Evolutionary conservation across 1,284 basidiomycete genomes (phyloP).

Genomic region (Heimioporus retisporus): DNA sequence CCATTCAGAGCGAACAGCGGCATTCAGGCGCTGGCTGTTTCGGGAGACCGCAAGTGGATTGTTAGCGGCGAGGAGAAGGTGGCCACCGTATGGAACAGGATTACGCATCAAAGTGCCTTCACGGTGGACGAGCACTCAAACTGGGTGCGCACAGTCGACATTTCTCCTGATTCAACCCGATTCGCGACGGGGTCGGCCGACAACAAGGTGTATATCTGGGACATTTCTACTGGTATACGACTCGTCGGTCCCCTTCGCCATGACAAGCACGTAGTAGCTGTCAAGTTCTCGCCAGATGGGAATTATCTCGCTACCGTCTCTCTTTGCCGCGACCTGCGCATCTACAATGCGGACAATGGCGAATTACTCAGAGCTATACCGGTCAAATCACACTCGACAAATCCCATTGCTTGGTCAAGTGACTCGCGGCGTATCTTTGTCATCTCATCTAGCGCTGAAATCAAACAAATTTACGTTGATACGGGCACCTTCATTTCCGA

Average conservation of each 20-base stretch:
- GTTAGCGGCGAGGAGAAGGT: constrained; percentile 16
- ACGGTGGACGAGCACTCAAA: constrained; percentile 10
- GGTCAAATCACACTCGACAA: constrained; percentile 10
- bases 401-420: constrained; percentile 13
- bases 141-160: constrained; percentile 11
- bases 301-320: constrained; percentile 14
- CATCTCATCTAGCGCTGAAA: constrained; percentile 1
- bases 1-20: constrained; percentile 1
- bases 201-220: constrained; percentile 14
- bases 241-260: constrained; percentile 17
- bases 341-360: constrained; percentile 11
- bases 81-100: constrained; percentile 20
- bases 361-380: constrained; percentile 3
- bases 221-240: constrained; percentile 11
- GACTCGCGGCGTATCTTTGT: constrained; percentile 12
- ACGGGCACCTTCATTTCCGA: constrained; percentile 15
- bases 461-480: constrained; percentile 11
- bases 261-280: constrained; percentile 1
- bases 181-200: constrained; percentile 17
- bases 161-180: constrained; percentile 10
- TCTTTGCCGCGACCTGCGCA: constrained; percentile 7
- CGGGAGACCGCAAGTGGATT: constrained; percentile 20
- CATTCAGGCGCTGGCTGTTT: constrained; percentile 7
- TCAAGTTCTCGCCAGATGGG: constrained; percentile 24
- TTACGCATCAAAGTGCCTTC: constrained; percentile 8